Percentiles rank a stretch among this genome's conserved stretches.
Conservation (phyloP, 352 stramenopile genomes). For the Phytophthora agathidicida region DNA sequence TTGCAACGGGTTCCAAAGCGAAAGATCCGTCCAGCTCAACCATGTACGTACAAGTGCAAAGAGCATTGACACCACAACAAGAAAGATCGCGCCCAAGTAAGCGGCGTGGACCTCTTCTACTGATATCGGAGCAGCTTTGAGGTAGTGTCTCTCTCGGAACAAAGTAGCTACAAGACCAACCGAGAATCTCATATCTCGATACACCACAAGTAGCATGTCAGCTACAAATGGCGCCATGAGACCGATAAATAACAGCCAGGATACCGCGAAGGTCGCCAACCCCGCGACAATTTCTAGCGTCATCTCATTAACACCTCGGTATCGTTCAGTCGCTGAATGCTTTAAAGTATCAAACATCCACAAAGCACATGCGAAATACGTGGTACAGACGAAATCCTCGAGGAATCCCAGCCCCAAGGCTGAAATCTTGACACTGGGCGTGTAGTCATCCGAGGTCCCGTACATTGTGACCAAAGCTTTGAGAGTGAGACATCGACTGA, state of each 20-base stretch:
- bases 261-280: not conserved
- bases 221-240: slow-evolving; percentile 30
- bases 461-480: slow-evolving; percentile 7
- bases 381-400: slow-evolving; percentile 10
- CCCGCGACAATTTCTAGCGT: slow-evolving; percentile 1
- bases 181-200: slow-evolving; percentile 40
- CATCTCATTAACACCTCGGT: no score
- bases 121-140: slow-evolving; percentile 33
- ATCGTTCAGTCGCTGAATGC: no score
- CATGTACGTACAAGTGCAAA: slow-evolving; percentile 2
- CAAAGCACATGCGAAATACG: not conserved
- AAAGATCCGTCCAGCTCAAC: slow-evolving; percentile 1
- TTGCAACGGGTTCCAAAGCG: slow-evolving; percentile 10
- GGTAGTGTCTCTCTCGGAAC: slow-evolving; percentile 31
- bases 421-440: not conserved
- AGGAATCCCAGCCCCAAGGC: slow-evolving; percentile 4
- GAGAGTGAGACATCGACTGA: not conserved
- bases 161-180: slow-evolving; percentile 27
- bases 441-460: not conserved
- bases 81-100: slow-evolving; percentile 18
- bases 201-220: slow-evolving; percentile 39
- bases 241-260: slow-evolving; percentile 23
- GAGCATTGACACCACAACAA: slow-evolving; percentile 11
- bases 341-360: not conserved
- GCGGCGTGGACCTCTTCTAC: slow-evolving; percentile 27